Conservation (phyloP, 192 early-diverging fungal species). For the Coemansia sp. region DNA sequence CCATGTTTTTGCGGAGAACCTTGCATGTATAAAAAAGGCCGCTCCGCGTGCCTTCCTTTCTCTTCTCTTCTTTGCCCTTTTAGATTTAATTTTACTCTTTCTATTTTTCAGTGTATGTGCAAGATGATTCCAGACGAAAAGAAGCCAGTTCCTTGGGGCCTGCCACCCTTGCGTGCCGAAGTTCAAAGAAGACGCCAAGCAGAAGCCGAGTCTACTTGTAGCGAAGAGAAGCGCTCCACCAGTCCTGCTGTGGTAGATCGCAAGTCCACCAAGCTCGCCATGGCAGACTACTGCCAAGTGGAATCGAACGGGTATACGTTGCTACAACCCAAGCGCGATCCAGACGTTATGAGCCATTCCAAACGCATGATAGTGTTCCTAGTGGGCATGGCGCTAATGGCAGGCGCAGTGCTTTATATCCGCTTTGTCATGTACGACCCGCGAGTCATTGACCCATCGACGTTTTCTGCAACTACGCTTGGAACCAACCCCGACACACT, state of each 20-base stretch:
- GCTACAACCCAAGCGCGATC: slow-evolving; percentile 4
- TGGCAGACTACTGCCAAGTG: slow-evolving; percentile 10
- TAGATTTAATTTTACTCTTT: not conserved
- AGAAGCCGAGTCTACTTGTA: not conserved
- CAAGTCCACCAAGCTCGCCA: not conserved
- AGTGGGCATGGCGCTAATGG: slow-evolving; percentile 15
- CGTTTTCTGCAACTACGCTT: slow-evolving; percentile 25
- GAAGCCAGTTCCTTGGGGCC: slow-evolving; percentile 49
- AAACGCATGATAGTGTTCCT: slow-evolving; percentile 23
- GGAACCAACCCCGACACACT: slow-evolving; percentile 25
- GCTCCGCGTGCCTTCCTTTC: not conserved
- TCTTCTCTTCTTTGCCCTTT: not conserved
- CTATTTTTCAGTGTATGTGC: slow-evolving; percentile 4
- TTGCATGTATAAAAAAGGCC: not conserved
- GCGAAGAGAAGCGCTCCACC: not conserved
- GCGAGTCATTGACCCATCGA: slow-evolving; percentile 17
- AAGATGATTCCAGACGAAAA: slow-evolving; percentile 55
- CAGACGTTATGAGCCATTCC: slow-evolving; percentile 16
- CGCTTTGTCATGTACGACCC: slow-evolving; percentile 21
- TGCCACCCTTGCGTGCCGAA: slow-evolving; percentile 51
- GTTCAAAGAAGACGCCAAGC: slow-evolving; percentile 6
- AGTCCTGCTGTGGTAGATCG: not conserved
- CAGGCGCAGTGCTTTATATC: slow-evolving; percentile 14
- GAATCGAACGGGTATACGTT: slow-evolving; percentile 24
- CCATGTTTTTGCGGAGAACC: not conserved